phyloP scores from a whole-genome alignment of 2,329 filamentous ascomycete species.

The Zymoseptoria passerinii region DNA sequence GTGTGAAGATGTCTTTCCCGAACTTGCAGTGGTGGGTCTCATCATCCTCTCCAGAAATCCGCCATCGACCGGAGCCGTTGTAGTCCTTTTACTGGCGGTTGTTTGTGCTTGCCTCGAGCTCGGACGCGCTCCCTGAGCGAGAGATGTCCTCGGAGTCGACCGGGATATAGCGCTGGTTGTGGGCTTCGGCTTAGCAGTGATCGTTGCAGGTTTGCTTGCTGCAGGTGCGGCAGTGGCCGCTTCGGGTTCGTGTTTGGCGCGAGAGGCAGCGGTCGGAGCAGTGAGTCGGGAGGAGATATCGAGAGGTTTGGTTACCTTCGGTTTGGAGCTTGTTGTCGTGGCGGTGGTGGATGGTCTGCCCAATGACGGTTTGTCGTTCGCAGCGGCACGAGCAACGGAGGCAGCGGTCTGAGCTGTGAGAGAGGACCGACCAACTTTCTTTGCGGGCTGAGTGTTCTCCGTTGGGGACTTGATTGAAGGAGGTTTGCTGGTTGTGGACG shows the following conservation, averaged over 20 bases:
- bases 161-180: slow-evolving; percentile 18
- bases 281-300: slow-evolving; percentile 59
- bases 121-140: slow-evolving; percentile 32
- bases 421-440: slow-evolving; percentile 28
- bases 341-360: slow-evolving; percentile 9
- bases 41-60: slow-evolving; percentile 75
- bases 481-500: slow-evolving; percentile 9
- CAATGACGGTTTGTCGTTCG: slow-evolving; percentile 14
- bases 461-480: slow-evolving; percentile 10
- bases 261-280: slow-evolving; percentile 61
- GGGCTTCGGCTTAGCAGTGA: slow-evolving; percentile 25
- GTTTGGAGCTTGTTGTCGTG: slow-evolving; percentile 15
- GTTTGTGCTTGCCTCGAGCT: slow-evolving; percentile 39
- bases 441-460: slow-evolving; percentile 9
- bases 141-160: slow-evolving; percentile 31
- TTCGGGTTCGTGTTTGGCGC: slow-evolving; percentile 47
- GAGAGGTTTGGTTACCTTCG: slow-evolving; percentile 58
- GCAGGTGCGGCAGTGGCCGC: slow-evolving; percentile 20
- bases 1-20: slow-evolving; percentile 60
- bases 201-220: slow-evolving; percentile 20
- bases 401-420: slow-evolving; percentile 29
- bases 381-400: slow-evolving; percentile 22
- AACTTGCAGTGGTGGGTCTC: slow-evolving; percentile 62
- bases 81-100: slow-evolving; percentile 19
- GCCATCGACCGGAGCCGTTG: slow-evolving; percentile 54